phyloP scores from a whole-genome alignment of 129 eudicot species.

The Artemisia annua region DNA sequence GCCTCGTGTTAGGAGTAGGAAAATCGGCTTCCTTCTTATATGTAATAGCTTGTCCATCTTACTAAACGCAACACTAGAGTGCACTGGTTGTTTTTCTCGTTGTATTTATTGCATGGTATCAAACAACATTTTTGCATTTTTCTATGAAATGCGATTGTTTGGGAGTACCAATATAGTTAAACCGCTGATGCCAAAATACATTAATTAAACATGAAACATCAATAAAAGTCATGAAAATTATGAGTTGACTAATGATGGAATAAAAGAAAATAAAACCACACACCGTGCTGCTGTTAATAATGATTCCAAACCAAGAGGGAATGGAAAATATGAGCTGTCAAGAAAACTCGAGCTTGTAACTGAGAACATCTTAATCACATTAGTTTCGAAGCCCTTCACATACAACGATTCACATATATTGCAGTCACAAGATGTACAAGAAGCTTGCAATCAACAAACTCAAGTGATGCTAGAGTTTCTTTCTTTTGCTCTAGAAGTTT shows the following conservation, averaged over 20 bases:
- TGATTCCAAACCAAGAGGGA: conserved; percentile 56
- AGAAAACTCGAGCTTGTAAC: conserved; percentile 69
- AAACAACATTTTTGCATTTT: conserved; percentile 56
- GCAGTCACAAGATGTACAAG: conserved; percentile 51
- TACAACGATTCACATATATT: conserved; percentile 58
- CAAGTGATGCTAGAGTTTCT: conserved; percentile 50
- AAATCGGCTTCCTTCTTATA: too few relatives aligned
- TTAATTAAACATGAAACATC: neutral
- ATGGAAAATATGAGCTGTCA: conserved; percentile 37
- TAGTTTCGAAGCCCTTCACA: conserved; percentile 37
- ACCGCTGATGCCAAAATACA: conserved; percentile 41
- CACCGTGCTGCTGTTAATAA: conserved; percentile 65
- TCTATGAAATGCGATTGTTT: conserved; percentile 48
- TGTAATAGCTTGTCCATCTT: too few relatives aligned
- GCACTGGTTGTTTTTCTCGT: too few relatives aligned
- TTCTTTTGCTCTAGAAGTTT: conserved; percentile 61
- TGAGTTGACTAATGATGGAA: neutral
- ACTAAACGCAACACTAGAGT: too few relatives aligned
- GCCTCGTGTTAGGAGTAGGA: too few relatives aligned
- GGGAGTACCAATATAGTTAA: conserved; percentile 52
- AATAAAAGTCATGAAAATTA: neutral
- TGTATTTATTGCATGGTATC: conserved; percentile 35
- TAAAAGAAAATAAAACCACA: neutral
- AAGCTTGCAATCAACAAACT: conserved; percentile 70
- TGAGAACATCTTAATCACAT: conserved; percentile 58